phyloP scores from a whole-genome alignment of 2,329 filamentous ascomycete species.

The Claviceps arundinis region DNA sequence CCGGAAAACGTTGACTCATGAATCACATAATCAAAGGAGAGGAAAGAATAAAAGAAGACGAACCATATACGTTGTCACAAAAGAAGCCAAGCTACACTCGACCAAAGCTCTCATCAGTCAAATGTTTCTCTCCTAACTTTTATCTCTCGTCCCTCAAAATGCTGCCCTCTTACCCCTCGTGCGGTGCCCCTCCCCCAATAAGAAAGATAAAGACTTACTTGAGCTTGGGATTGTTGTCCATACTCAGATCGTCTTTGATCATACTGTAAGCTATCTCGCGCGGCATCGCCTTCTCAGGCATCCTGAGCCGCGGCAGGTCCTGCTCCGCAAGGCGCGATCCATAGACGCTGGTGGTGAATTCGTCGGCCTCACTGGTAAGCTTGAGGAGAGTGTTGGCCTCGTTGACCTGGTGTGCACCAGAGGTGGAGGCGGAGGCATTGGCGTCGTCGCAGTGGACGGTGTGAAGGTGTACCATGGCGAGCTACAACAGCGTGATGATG shows the following conservation, averaged over 20 bases:
- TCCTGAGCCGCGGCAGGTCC: slow-evolving; percentile 71
- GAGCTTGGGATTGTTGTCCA: slow-evolving; percentile 84
- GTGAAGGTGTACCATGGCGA: slow-evolving; percentile 38
- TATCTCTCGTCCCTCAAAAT: too few species aligned
- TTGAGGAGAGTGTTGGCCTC: slow-evolving; percentile 26
- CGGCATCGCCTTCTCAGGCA: slow-evolving; percentile 86
- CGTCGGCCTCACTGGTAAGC: slow-evolving; percentile 38
- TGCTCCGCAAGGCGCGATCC: slow-evolving; percentile 70
- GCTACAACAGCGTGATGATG: neutral
- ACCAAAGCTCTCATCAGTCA: slow-evolving; percentile 23
- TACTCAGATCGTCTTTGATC: slow-evolving; percentile 88
- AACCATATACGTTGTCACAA: slow-evolving; percentile 94
- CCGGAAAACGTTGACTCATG: too few species aligned
- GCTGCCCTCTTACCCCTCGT: neutral
- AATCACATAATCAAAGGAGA: neutral
- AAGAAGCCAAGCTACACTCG: slow-evolving; percentile 74
- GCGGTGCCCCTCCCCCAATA: neutral
- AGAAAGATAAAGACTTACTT: slow-evolving; percentile 36
- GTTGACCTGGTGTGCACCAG: slow-evolving; percentile 18
- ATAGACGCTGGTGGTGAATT: slow-evolving; percentile 70
- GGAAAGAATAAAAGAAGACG: slow-evolving; percentile 17
- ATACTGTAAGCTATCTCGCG: slow-evolving; percentile 86
- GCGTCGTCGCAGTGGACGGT: slow-evolving; percentile 20
- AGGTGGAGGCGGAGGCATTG: neutral
- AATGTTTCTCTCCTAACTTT: neutral